These are phyloP conservation scores for Sclerotinia borealis DNA, from an alignment of 2,329 filamentous ascomycete species.

Conservation along the genomic window DNA sequence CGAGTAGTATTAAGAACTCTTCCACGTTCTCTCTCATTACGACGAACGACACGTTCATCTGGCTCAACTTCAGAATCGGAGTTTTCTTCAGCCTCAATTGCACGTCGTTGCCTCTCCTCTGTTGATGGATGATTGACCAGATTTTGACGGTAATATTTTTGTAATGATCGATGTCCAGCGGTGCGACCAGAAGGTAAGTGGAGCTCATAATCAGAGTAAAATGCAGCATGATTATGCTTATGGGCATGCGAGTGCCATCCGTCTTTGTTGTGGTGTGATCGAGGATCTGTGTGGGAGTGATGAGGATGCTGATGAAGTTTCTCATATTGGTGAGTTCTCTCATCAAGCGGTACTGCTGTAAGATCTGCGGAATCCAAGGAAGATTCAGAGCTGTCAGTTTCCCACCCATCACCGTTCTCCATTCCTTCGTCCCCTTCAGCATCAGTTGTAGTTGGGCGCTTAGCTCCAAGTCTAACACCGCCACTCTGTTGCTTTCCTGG, in stretches of 20 bases:
- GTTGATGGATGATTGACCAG: constrained; percentile 74
- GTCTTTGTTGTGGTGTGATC: constrained; percentile 67
- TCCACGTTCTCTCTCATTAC: constrained; percentile 39
- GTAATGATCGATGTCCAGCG: constrained; percentile 82
- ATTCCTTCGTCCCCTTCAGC: constrained; percentile 50
- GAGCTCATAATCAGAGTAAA: constrained; percentile 88
- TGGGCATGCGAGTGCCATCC: constrained; percentile 81
- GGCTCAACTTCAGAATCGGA: constrained; percentile 42
- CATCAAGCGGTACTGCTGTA: constrained; percentile 70
- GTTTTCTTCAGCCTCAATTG: constrained; percentile 48
- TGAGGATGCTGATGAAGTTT: constrained; percentile 67
- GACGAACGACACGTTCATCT: constrained; percentile 34
- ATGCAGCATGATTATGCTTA: constrained; percentile 66
- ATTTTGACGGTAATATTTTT: constrained; percentile 89
- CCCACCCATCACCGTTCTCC: constrained; percentile 74
- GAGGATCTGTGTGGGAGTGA: constrained; percentile 64
- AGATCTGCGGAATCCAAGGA: constrained; percentile 83
- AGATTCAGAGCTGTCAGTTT: constrained; percentile 88
- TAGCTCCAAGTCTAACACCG: constrained; percentile 65
- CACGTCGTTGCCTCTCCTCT: constrained; percentile 66
- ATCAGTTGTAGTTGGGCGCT: constrained; percentile 47
- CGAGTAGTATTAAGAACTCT: constrained; percentile 58
- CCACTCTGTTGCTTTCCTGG: constrained; percentile 43
- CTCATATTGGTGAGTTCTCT: constrained; percentile 64
- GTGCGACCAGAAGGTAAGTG: constrained; percentile 86